A percentile compares a stretch with the other conserved stretches of the same genome.
Conservation (phyloP, 2,329 filamentous ascomycete species). For the Diaporthe vexans region DNA sequence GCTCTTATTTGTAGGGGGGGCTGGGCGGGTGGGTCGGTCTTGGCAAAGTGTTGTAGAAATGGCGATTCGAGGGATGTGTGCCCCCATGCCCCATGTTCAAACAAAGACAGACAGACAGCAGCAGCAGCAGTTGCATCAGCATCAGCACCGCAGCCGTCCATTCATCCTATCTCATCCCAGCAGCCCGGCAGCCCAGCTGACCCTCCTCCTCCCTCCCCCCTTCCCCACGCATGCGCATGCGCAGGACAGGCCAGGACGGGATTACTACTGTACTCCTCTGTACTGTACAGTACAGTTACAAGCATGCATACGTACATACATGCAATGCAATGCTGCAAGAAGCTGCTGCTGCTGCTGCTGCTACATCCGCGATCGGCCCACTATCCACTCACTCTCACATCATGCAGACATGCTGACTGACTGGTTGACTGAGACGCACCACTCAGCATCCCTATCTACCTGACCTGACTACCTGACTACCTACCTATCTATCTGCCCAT, state of each 20-base stretch:
- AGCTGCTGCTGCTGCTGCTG: neutral
- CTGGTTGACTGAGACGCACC: too few species aligned
- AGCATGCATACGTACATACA: neutral
- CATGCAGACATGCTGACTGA: too few species aligned
- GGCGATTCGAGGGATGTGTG: too few species aligned
- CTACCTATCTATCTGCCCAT: too few species aligned
- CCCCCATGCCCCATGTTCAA: neutral
- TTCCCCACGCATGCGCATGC: neutral
- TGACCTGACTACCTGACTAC: too few species aligned
- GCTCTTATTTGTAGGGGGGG: too few species aligned
- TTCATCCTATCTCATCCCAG: too few species aligned
- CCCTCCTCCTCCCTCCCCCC: neutral
- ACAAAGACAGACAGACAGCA: neutral
- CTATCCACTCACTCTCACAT: neutral
- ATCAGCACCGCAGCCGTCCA: neutral
- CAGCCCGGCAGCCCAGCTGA: neutral
- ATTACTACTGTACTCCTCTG: too few species aligned
- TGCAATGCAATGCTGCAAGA: neutral
- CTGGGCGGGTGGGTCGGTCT: too few species aligned
- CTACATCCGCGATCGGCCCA: slow-evolving; percentile 10
- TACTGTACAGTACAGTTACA: neutral
- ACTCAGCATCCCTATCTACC: too few species aligned
- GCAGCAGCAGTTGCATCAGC: neutral
- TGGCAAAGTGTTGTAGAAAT: too few species aligned
- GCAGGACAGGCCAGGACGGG: neutral